Base-by-base conservation (phyloP, 2,329 filamentous ascomycete genomes). In the Dothistroma septosporum region DNA sequence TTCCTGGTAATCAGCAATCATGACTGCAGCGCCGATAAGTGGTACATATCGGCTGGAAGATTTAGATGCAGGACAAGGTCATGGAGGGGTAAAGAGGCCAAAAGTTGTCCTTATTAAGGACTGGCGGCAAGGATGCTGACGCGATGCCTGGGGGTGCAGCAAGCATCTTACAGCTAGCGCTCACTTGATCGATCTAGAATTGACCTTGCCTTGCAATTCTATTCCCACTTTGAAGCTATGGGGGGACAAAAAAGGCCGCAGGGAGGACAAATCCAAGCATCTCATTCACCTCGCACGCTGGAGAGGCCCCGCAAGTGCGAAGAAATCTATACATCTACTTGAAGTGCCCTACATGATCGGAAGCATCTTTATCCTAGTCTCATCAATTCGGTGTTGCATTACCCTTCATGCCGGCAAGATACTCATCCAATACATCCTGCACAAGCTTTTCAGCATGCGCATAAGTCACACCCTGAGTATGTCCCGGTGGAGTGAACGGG, bases 401-500 rank as follows among this genome's bases (percentile, higher is more conserved):
- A 9, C 44, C 44, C 10, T 24, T 14, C 44, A n/a, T 19, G 11
- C 44, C 44, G n/a, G 37, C 19, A 8, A 57, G 47, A 47, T 57
- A 58, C 32, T 55, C 50, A 9, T 58, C 53, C 50, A 66, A 21
- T 1, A 66, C 61, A 53, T 64, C 62, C 10, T 66, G 55, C 21
- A 64, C 62, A 19, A 66, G 52, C 55, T 64, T 64, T 59, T 66
- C 62, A 11, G 64, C 64, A 57, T 66, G 62, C 2, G 57, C 62
- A 55, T 64, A 64, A 3, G 62, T 63, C 16, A 55, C 52, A 33
- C 58, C 62, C 65, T 70, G 68, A 10, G 73, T 72, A 66, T 76
- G 73, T 8, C 75, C 75, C 1, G 75, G 74, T 24, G 73, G 73
- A n/a, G 74, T 58, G 9, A 75, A 62, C 0, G 73, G 64, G 35